phyloP scores from a whole-genome alignment of 768 basidiomycete genomes.

The Phylloporus scabripes region DNA sequence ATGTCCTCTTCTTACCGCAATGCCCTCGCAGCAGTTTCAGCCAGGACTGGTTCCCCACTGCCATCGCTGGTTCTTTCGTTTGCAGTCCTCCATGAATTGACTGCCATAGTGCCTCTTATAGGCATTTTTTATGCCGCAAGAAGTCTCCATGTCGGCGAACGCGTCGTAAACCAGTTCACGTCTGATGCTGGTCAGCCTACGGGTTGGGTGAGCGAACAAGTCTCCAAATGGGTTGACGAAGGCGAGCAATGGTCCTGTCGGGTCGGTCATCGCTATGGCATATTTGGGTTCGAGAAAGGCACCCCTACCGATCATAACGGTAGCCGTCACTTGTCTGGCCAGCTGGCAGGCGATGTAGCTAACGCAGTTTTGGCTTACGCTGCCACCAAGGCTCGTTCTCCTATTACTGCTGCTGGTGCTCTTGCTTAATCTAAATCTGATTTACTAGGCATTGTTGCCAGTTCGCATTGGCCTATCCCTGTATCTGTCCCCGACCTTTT shows the following conservation, averaged over 20 bases:
- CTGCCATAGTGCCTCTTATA: conserved; percentile 71
- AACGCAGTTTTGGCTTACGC: conserved; percentile 82
- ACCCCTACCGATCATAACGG: conserved; percentile 4
- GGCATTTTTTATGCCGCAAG: conserved; percentile 69
- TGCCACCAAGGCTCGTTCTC: conserved; percentile 60
- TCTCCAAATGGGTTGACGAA: conserved; percentile 66
- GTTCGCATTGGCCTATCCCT: conserved; percentile 66
- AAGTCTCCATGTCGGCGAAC: conserved; percentile 62
- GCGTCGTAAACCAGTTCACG: conserved; percentile 43
- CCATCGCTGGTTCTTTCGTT: conserved; percentile 77
- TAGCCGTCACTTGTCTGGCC: conserved; percentile 23
- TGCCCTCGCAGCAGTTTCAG: conserved; percentile 54
- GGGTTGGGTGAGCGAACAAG: conserved; percentile 40
- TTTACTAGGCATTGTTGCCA: conserved; percentile 62
- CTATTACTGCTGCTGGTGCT: not conserved
- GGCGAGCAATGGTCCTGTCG: conserved; percentile 67
- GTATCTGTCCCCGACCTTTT: conserved; percentile 69
- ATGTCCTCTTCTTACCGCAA: conserved; percentile 42
- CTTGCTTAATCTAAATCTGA: not conserved
- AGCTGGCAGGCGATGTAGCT: conserved; percentile 69
- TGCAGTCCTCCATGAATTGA: conserved; percentile 78
- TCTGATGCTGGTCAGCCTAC: conserved; percentile 11
- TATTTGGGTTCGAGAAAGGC: conserved; percentile 71
- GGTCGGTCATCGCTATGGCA: conserved; percentile 71
- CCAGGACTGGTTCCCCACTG: conserved; percentile 67